Evolutionary conservation across 148 eudicot species (phyloP).

Genomic region (Nepenthes mirabilis): DNA sequence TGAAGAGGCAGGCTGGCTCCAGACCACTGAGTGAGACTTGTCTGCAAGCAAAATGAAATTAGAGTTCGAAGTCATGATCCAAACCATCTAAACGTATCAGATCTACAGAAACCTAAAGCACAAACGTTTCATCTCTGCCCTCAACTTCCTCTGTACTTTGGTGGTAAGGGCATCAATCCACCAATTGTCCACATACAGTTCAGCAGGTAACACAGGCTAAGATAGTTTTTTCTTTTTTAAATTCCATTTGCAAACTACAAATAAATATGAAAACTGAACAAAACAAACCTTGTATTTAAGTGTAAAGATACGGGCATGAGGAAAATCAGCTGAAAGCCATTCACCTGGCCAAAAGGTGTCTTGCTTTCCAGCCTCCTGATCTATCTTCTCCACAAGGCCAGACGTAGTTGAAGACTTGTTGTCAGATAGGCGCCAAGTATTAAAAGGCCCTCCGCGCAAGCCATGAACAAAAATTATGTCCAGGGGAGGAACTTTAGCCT

Average conservation of each 20-base stretch:
- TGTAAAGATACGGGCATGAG: slow-evolving; percentile 89
- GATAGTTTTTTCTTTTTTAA: background rate
- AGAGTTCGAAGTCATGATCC: slow-evolving; percentile 9
- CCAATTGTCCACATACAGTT: no score
- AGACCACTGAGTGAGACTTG: slow-evolving; percentile 98
- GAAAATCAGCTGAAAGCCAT: slow-evolving; percentile 91
- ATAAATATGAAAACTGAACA: background rate
- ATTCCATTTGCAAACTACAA: background rate
- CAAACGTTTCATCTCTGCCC: background rate
- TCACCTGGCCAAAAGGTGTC: slow-evolving; percentile 99
- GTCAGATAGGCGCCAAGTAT: slow-evolving; percentile 94
- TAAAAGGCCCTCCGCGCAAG: slow-evolving; percentile 93
- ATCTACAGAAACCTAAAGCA: background rate
- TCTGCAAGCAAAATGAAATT: slow-evolving; percentile 40
- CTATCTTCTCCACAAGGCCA: slow-evolving; percentile 97
- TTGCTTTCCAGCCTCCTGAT: slow-evolving; percentile 92
- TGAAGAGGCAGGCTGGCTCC: slow-evolving; percentile 98
- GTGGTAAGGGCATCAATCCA: no score
- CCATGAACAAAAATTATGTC: slow-evolving; percentile 96
- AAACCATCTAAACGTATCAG: background rate
- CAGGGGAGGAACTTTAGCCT: slow-evolving; percentile 28
- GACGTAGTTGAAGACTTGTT: slow-evolving; percentile 93
- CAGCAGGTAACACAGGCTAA: background rate
- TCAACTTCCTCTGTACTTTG: background rate
- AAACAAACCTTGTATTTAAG: slow-evolving; percentile 90